Base-by-base conservation (phyloP, 2,329 filamentous ascomycete genomes). In the Fonsecaea monophora region DNA sequence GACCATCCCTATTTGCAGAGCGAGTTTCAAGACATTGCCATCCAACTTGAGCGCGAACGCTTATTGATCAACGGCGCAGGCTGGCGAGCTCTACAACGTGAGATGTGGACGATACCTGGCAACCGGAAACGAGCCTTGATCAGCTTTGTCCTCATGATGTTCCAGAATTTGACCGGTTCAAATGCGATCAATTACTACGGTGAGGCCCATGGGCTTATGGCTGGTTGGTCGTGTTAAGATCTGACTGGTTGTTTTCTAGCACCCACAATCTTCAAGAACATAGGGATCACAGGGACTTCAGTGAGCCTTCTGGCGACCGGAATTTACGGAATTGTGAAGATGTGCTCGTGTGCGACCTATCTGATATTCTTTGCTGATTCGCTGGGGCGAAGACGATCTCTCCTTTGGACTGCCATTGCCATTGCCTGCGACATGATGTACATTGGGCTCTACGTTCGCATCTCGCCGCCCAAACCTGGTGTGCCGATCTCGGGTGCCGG, bases 291-390 rank as follows among this genome's bases (percentile, higher is more conserved):
- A 0, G 83, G 82, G 10, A 87, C 84, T 4, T 77, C 83, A 38
- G 82, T 84, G 42, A 86, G 85, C n/a, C 85, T 92, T 21, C 90
- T 92, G 74, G 89, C 90, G 4, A 92, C 90, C 0, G 90, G 90
- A 45, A 85, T 92, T 71, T 92, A 92, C 74, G 90, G 89, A 34
- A 83, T 92, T 61, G 85, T 91, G 62, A 92, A 92, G 76, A 60
- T 60, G 58, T 37, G 15, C 18, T 50, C 58, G 8, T 60, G 58
- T 18, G 9, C 13, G 1, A 60, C 58, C 3, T 60, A 60, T 53
- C 58, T 60, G 6, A 50, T 75, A 89, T 71, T 88, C 90, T 71
- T 84, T 85, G 15, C 88, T 87, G 67, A 90, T 92, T 88, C 87
- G 1, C 84, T 92, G 1, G 90, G 90, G 30, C 85, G 90, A 61